Base-by-base conservation (phyloP, 1,284 basidiomycete species). In the Leccinum laetum region DNA sequence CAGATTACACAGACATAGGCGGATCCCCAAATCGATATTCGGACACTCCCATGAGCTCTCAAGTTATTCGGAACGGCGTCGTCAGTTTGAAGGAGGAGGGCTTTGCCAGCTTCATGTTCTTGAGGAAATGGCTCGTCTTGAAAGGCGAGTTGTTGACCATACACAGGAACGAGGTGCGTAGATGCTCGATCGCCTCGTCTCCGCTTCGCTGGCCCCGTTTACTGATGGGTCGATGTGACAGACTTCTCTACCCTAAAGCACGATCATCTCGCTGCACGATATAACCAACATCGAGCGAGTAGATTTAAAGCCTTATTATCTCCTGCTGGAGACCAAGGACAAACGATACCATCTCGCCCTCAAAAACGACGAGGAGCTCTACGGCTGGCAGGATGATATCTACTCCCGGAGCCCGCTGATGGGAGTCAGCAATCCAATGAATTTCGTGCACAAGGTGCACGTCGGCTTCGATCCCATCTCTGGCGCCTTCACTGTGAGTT, bases 381-480 rank as follows among this genome's bases (percentile, higher is more conserved):
- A 99, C 74, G 90, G 89, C 32, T 99, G 96, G 96, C 89, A 95
- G 80, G 96, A 99, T 74, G 96, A 98, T 74, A 92, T 99, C 66
- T 98, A 99, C 79, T 89, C 88, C 7, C 87, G 96, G 62, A 95
- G 93, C 70, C 95, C 96, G 0, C 83, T 97, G 58, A 94, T 95
- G 89, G 95, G 96, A 49, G 94, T 97, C 24, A 92, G 92, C 73
- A 92, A 92, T 69, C 97, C 97, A 0, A 98, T 95, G 16, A 96
- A 99, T 79, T 99, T 99, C 76, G 95, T 98, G 1, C 97, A 99
- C 81, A 95, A 98, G 77, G 95, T 99, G 3, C 97, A 99, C 78
- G 97, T 99, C 67, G 96, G 96, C 6, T 99, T 98, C 73, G 97
- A 99, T 79, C 94, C 96, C 0, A 84, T 95, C 58, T 93, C 92